Base-by-base conservation (phyloP, 176 grass and related monocot genomes). In the Neostapfia colusana region DNA sequence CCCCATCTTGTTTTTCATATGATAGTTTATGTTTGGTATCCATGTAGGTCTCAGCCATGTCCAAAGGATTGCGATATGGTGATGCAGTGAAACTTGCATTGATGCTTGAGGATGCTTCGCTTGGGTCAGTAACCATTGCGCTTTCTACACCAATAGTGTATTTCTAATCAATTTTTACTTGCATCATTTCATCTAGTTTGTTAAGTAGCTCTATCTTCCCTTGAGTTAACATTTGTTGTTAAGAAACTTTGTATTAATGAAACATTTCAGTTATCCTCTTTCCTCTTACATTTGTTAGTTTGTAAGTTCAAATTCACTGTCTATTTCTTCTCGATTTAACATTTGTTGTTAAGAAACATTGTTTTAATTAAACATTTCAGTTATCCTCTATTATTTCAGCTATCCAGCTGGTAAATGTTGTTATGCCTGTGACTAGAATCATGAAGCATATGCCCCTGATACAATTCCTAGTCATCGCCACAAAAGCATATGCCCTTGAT, bases 1-100 rank as follows among this genome's bases (percentile, higher is more conserved):
- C 7, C 54, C 9, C 62, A 3, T 65, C 34, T 65, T 24, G 40
- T 76, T 54, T 36, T 49, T 26, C 14, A 38, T 62, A 49, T 65
- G 40, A 20, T 25, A 34, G 25, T 15, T 90, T 60, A 28, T 67
- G 18, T 59, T 83, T 80, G 35, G 45, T 67, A 54, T 83, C 63
- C 63, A 23, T 83, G 43, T 80, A 97, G 93, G 83, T 90, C 50
- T 91, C 95, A 2, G 63, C 74, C 74, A 87, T 90, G 79, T 98
- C 85, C 58, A 88, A 84, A 67, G 89, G 85, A 61, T 78, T 98
- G 73, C 80, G 87, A 43, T 98, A 92, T 64, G 77, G 73, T 53
- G 95, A 98, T 64, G 82, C 78, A 4, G 91, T 86, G 44, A 98
- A 98, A 67, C 89, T 98, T 90, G 75, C 90, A 56, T 88, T 73